phyloP scores from a whole-genome alignment of 2,329 filamentous ascomycete genomes.

The Bipolaris victoriae region DNA sequence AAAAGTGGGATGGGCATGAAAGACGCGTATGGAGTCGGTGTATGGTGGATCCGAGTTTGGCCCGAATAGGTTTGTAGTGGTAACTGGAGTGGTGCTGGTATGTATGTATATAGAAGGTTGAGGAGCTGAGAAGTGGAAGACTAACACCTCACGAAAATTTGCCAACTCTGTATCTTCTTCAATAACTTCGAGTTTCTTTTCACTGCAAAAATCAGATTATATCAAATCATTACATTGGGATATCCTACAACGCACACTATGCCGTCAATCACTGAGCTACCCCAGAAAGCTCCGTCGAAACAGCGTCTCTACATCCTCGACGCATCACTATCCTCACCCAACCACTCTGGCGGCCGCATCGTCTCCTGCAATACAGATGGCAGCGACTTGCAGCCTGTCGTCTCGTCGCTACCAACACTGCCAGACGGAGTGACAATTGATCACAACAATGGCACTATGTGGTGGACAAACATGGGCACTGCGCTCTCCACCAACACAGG shows the following conservation, averaged over 20 bases:
- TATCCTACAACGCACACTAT: not conserved
- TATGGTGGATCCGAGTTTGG: not conserved
- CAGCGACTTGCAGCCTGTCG: not conserved
- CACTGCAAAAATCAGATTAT: not conserved
- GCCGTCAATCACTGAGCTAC: not conserved
- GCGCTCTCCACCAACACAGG: not conserved
- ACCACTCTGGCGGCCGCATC: not conserved
- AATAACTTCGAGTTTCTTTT: not conserved
- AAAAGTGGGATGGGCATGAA: not conserved
- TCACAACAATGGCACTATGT: not conserved
- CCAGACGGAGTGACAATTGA: not conserved
- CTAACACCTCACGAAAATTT: not conserved
- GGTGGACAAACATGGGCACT: slow-evolving; percentile 1
- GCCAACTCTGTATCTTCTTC: not conserved
- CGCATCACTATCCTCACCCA: not conserved
- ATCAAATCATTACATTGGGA: not conserved
- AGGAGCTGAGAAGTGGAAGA: not conserved
- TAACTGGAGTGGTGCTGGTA: not conserved
- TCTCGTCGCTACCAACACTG: not conserved
- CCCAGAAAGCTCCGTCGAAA: not conserved
- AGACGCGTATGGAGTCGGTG: not conserved
- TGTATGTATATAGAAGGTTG: not conserved
- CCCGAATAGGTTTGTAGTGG: not conserved
- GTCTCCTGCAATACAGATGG: not conserved
- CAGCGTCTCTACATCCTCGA: slow-evolving; percentile 1